Base-by-base conservation (phyloP, 805 yeast species). In the Brettanomyces naardenensis region DNA sequence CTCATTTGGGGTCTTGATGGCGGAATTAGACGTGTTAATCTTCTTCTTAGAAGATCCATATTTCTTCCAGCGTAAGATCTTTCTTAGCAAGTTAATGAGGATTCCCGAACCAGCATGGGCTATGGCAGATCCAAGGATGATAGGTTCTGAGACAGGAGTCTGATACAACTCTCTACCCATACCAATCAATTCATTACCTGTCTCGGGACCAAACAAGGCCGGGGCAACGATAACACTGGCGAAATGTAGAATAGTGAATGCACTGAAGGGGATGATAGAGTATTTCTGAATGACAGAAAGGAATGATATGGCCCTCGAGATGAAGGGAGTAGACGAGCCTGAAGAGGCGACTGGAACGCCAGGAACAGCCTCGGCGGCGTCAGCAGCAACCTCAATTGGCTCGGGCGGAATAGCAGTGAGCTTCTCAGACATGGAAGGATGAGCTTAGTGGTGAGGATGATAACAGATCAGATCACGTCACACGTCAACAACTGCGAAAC, bases 91-190 rank as follows among this genome's bases (percentile, higher is more conserved):
- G 40, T 85, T 56, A 6, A 74, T 38, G 0, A 53, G 45, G 1
- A 78, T 38, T 0, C 92, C 90, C 34, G 78, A 58, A 1, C 60
- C 21, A 1, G 81, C 61, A 49, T 83, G 92, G 3, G 58, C 44
- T 0, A 59, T 51, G 2, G 66, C 56, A 0, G 78, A 58, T 1
- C 73, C 78, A 0, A 79, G 63, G n/a, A 73, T 46, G 0, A 63
- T 37, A 6, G 53, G 52, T 49, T 81, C 90, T 11, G 76, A 56
- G 1, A 59, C 45, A 1, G 78, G 68, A 0, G 66, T 61, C 40
- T 78, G 83, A 52, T 82, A 83, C 0, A 83, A 47, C 14, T 75
- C 69, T 28, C 90, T 64, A 1, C 77, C 75, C 59, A 78, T 62
- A 44, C 78, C 71, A 36, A 83, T 62, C 23, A 75, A 45, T 37